Conservation (phyloP, 1,139 yeast genomes). For the Suhomyces guaymorum region DNA sequence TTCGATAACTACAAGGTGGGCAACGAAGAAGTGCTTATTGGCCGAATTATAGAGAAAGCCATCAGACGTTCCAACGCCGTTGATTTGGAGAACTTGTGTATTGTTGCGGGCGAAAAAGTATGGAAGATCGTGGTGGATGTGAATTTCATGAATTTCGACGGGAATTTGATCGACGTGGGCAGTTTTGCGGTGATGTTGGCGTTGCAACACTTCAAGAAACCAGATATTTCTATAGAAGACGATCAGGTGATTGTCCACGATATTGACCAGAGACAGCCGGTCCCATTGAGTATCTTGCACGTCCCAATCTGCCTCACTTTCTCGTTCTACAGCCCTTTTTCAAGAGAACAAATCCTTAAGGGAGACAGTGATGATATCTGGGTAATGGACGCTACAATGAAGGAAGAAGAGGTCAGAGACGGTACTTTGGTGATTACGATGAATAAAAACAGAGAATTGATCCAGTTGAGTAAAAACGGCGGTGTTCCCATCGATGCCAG, state of each 20-base stretch:
- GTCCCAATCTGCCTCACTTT: constrained; percentile 91
- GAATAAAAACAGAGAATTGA: constrained; percentile 85
- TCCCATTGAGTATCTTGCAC: constrained; percentile 80
- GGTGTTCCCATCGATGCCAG: constrained; percentile 83
- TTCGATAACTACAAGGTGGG: constrained; percentile 74
- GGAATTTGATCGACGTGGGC: constrained; percentile 87
- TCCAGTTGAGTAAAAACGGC: constrained; percentile 89
- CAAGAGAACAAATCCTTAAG: constrained; percentile 65
- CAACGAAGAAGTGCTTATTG: constrained; percentile 76
- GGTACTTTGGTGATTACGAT: constrained; percentile 83
- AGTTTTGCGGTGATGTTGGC: constrained; percentile 91
- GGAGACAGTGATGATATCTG: constrained; percentile 63
- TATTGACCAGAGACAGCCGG: constrained; percentile 79
- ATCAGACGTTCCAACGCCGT: constrained; percentile 86
- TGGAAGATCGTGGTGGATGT: constrained; percentile 91
- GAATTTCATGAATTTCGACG: constrained; percentile 86
- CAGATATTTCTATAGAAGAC: constrained; percentile 76
- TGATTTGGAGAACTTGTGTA: constrained; percentile 87
- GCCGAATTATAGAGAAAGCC: constrained; percentile 86
- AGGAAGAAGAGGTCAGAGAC: constrained; percentile 75
- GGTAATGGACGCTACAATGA: constrained; percentile 72
- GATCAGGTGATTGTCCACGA: constrained; percentile 65
- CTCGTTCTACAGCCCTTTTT: constrained; percentile 73
- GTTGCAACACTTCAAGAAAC: constrained; percentile 76
- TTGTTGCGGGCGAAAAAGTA: constrained; percentile 85